phyloP scores from a whole-genome alignment of 768 basidiomycete species.

The Mycena rosella region DNA sequence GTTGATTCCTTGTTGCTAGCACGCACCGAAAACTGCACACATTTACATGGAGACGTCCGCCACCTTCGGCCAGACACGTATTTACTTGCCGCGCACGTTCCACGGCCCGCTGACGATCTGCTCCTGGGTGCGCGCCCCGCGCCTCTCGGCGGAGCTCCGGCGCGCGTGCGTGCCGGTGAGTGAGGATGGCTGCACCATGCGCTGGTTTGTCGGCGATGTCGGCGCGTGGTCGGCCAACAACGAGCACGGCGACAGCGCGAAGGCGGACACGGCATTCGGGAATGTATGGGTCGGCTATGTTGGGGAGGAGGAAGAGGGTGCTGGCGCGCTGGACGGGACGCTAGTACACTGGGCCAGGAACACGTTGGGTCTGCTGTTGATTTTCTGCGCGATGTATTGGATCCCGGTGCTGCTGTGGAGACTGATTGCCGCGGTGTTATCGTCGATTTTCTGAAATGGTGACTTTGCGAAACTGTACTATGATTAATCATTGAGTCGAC shows the following conservation, averaged over 20 bases:
- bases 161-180: neutral
- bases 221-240: too few relatives aligned
- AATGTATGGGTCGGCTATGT: slow-evolving; percentile 10
- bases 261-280: neutral
- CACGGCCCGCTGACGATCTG: slow-evolving; percentile 3
- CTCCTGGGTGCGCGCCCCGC: neutral
- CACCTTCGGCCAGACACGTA: neutral
- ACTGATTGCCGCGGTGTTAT: too few relatives aligned
- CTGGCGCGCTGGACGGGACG: neutral
- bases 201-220: slow-evolving; percentile 15
- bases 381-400: neutral
- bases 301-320: slow-evolving; percentile 11
- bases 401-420: too few relatives aligned
- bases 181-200: neutral
- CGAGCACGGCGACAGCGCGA: neutral
- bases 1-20: neutral
- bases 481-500: too few relatives aligned
- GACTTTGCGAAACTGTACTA: too few relatives aligned
- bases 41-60: neutral
- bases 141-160: neutral
- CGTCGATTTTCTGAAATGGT: too few relatives aligned
- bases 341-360: neutral
- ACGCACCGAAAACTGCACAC: neutral
- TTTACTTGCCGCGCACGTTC: neutral
- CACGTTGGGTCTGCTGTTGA: neutral